Conservation (phyloP, 2,329 filamentous ascomycete species). For the Amphichorda felina region DNA sequence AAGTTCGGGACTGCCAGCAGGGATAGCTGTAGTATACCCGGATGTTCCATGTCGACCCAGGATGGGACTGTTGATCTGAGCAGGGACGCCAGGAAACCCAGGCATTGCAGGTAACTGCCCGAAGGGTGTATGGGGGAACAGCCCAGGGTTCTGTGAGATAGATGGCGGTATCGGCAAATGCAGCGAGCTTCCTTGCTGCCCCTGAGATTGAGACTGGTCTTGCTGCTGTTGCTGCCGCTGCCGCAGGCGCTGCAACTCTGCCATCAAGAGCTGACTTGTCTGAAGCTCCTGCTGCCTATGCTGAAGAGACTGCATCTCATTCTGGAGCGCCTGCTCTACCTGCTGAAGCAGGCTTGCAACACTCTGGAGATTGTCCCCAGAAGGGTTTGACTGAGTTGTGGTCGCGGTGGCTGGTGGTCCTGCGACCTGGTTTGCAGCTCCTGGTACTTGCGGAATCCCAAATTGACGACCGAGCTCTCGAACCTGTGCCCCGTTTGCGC, state of each 20-base stretch:
- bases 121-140: constrained; percentile 3
- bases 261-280: constrained; percentile 53
- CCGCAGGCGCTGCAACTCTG: constrained; percentile 56
- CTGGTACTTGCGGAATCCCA: constrained; percentile 26
- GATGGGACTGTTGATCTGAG: constrained; percentile 25
- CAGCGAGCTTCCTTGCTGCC: constrained; percentile 5
- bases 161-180: constrained; percentile 9
- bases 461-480: constrained; percentile 56
- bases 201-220: neutral
- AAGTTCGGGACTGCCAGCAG: constrained; percentile 47
- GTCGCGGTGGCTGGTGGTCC: constrained; percentile 5
- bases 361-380: constrained; percentile 22
- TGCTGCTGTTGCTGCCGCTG: constrained; percentile 28
- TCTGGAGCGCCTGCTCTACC: constrained; percentile 56
- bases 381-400: constrained; percentile 5
- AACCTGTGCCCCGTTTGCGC: constrained; percentile 56
- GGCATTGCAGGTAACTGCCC: constrained; percentile 9
- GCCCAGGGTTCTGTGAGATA: constrained; percentile 6
- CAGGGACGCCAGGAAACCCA: constrained; percentile 12
- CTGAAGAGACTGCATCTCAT: constrained; percentile 53
- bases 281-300: constrained; percentile 56
- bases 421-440: constrained; percentile 11
- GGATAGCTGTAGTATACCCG: constrained; percentile 36
- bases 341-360: constrained; percentile 51
- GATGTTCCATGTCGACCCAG: constrained; percentile 35